Conservation (phyloP, 1,139 yeast species). For the Magnusiomyces tetraspermus region DNA sequence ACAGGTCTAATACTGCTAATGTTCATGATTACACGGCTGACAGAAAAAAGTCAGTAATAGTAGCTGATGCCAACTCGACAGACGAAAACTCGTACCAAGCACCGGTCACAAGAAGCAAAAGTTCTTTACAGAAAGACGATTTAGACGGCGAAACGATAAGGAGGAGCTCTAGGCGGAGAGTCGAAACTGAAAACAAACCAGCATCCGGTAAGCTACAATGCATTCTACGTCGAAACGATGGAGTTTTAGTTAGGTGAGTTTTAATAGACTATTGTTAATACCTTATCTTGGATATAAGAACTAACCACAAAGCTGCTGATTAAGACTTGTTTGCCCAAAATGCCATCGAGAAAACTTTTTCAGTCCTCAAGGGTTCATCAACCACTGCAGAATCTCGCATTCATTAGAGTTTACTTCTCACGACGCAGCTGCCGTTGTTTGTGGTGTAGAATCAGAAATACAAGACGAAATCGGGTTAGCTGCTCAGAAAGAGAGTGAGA, state of each 20-base stretch:
- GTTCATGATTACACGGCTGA: too few species aligned
- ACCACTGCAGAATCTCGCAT: slow-evolving; percentile 69
- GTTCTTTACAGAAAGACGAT: not conserved
- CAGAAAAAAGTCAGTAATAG: not conserved
- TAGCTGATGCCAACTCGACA: not conserved
- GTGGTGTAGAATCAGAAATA: slow-evolving; percentile 52
- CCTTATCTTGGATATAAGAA: slow-evolving; percentile 12
- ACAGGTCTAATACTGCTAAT: too few species aligned
- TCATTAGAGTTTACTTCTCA: slow-evolving; percentile 62
- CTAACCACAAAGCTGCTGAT: not conserved
- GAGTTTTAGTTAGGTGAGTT: slow-evolving; percentile 42
- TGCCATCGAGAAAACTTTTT: slow-evolving; percentile 65
- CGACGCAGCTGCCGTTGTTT: slow-evolving; percentile 63
- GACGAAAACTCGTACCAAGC: not conserved
- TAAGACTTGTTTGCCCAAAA: slow-evolving; percentile 51
- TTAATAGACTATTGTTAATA: not conserved
- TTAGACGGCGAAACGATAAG: not conserved
- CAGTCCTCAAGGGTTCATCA: slow-evolving; percentile 71
- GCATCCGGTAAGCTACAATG: slow-evolving; percentile 34
- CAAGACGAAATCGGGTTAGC: slow-evolving; percentile 44
- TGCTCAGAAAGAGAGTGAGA: slow-evolving; percentile 33
- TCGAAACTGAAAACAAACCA: not conserved
- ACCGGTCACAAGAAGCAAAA: slow-evolving; percentile 6
- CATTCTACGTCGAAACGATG: slow-evolving; percentile 62
- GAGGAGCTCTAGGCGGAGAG: not conserved